phyloP scores from a whole-genome alignment of 106 monocot species.

The Dendrobium huoshanense region DNA sequence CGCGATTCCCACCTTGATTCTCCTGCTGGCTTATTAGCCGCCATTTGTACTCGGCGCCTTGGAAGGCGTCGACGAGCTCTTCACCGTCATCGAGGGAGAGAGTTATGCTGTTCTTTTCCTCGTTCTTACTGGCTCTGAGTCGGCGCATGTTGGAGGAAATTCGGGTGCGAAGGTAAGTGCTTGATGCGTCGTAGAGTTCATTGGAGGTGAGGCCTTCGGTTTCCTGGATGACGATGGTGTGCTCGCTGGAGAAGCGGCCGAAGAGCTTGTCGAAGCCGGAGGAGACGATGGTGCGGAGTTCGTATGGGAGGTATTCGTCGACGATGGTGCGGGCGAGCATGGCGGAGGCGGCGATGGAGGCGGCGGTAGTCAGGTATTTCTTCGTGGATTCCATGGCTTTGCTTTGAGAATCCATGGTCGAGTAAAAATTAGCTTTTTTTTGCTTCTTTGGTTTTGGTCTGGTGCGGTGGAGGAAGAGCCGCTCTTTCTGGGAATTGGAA shows the following conservation, averaged over 20 bases:
- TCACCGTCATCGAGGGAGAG: constrained; percentile 22
- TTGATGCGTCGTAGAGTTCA: constrained; percentile 18
- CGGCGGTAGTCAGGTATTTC: constrained; percentile 16
- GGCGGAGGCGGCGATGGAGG: constrained; percentile 23
- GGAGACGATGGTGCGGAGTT: constrained; percentile 14
- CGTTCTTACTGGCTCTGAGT: constrained; percentile 20
- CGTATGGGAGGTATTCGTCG: constrained; percentile 28
- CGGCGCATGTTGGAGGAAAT: constrained; percentile 10
- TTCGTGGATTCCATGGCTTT: constrained; percentile 10
- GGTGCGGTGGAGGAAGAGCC: not conserved
- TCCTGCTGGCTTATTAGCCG: constrained; percentile 4
- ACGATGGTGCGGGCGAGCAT: constrained; percentile 18
- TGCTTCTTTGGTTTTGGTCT: not conserved
- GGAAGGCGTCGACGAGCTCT: constrained; percentile 29
- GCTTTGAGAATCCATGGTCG: constrained; percentile 5
- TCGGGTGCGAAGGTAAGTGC: constrained; percentile 19
- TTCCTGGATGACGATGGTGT: constrained; percentile 26
- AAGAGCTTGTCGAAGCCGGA: constrained; percentile 1
- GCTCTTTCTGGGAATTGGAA: not conserved
- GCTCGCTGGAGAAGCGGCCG: constrained; percentile 8
- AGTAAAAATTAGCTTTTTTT: not conserved
- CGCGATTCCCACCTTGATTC: not conserved
- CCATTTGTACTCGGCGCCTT: constrained; percentile 32
- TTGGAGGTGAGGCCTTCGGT: constrained; percentile 16
- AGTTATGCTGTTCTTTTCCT: constrained; percentile 1